Evolutionary conservation across 2,329 filamentous ascomycete species (phyloP).

Genomic region (Monilinia aucupariae): DNA sequence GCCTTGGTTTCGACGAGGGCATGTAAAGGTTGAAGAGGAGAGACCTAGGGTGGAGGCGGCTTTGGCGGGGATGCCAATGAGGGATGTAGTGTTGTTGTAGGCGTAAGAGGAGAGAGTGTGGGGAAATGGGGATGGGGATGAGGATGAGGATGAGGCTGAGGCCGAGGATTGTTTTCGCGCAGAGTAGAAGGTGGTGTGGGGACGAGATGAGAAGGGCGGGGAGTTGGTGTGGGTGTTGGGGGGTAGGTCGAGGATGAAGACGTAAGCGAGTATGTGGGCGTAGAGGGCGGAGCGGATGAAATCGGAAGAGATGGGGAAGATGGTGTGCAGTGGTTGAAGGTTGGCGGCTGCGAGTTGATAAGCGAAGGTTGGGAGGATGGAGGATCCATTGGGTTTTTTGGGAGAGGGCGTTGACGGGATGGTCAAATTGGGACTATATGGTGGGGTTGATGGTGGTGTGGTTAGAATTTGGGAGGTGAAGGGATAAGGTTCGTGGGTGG

Average conservation of each 20-base stretch:
- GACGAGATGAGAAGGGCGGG: too few relatives aligned
- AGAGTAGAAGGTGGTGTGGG: too few relatives aligned
- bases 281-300: conserved; percentile 28
- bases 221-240: conserved; percentile 9
- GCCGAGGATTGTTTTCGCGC: too few relatives aligned
- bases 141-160: too few relatives aligned
- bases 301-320: conserved; percentile 28
- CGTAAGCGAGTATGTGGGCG: conserved; percentile 29
- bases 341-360: conserved; percentile 16
- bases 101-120: neutral
- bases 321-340: conserved; percentile 24
- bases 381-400: neutral
- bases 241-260: conserved; percentile 19
- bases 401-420: neutral
- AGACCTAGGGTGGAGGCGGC: conserved; percentile 21
- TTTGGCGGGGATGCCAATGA: conserved; percentile 20
- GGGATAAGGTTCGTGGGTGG: neutral
- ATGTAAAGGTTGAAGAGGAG: neutral
- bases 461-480: neutral
- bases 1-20: neutral
- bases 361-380: neutral
- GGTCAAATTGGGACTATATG: neutral
- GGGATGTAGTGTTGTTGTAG: neutral
- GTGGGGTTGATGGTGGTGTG: conserved; percentile 1
- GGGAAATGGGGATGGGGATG: neutral